These are phyloP conservation scores for Trichoderma pleuroti DNA, from an alignment of 2,329 filamentous ascomycete genomes.

Conservation along the genomic window DNA sequence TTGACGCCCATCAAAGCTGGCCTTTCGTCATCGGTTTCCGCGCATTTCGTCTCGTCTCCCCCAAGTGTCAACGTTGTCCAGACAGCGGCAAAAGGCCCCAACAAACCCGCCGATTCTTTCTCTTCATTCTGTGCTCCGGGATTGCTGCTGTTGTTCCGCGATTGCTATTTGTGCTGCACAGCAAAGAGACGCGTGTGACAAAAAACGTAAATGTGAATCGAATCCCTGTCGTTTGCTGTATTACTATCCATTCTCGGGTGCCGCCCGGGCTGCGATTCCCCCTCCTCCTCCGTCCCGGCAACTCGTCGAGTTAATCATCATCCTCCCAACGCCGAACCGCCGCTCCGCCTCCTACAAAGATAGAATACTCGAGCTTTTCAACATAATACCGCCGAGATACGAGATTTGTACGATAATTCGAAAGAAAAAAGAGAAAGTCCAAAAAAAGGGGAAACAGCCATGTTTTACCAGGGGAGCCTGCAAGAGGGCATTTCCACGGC, in stretches of 20 bases:
- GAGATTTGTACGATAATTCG: neutral
- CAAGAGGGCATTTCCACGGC: slow-evolving; percentile 77
- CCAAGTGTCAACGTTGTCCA: neutral
- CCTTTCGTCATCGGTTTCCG: slow-evolving; percentile 18
- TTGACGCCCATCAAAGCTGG: slow-evolving; percentile 1
- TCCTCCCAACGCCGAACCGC: neutral
- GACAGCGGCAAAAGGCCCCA: neutral
- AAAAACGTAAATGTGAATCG: neutral
- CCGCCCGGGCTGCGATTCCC: neutral
- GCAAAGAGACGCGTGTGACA: neutral
- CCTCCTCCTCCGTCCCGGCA: neutral
- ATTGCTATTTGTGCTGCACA: neutral
- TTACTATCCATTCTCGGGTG: slow-evolving; percentile 2
- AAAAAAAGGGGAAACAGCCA: slow-evolving; percentile 33
- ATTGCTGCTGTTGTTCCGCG: neutral
- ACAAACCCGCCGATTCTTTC: neutral
- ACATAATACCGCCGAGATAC: neutral
- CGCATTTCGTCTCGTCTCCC: neutral
- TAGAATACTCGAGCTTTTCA: neutral
- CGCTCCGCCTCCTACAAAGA: neutral
- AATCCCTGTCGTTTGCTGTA: neutral
- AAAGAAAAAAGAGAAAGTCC: neutral
- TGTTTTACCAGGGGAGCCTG: slow-evolving; percentile 80
- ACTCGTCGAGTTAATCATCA: neutral
- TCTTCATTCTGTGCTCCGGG: neutral